These are phyloP conservation scores for Fusarium sp. DNA, from an alignment of 2,329 filamentous ascomycete genomes.

Conservation along the genomic window DNA sequence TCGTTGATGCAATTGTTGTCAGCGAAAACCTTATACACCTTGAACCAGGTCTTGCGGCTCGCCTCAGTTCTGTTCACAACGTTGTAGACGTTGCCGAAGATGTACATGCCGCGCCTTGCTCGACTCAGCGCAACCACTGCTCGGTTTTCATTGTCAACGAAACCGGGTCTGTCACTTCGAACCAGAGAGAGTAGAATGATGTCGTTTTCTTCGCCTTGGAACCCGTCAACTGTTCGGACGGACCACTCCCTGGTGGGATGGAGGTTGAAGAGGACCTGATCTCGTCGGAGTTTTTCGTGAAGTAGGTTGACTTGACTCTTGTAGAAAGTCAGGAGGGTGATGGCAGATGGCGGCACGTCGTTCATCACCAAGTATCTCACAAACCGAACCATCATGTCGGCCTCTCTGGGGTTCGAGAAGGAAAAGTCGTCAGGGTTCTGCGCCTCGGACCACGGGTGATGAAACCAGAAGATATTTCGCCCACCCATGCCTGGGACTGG, in stretches of 20 bases:
- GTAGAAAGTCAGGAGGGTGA: conserved; percentile 90
- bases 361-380: conserved; percentile 79
- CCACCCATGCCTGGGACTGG: conserved; percentile 60
- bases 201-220: conserved; percentile 92
- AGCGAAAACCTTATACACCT: conserved; percentile 55
- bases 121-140: conserved; percentile 72
- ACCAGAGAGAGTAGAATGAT: conserved; percentile 85
- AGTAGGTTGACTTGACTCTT: conserved; percentile 82
- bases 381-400: conserved; percentile 80
- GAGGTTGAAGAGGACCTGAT: conserved; percentile 40
- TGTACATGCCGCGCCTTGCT: conserved; percentile 82
- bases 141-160: conserved; percentile 73
- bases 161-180: conserved; percentile 80
- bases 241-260: conserved; percentile 57
- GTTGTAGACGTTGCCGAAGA: conserved; percentile 80
- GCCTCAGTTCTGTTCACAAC: conserved; percentile 59
- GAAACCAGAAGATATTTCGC: conserved; percentile 56
- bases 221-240: conserved; percentile 87
- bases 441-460: conserved; percentile 70
- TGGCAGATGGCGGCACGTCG: conserved; percentile 67
- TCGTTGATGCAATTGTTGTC: conserved; percentile 46
- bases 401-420: conserved; percentile 77
- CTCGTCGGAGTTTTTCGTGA: conserved; percentile 57
- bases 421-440: conserved; percentile 70
- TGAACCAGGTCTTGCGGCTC: conserved; percentile 55